Percentiles rank a stretch among this genome's conserved stretches.
Evolutionary conservation across 75 land plant species (phyloP).

Genomic region (Selaginella tamariscina): DNA sequence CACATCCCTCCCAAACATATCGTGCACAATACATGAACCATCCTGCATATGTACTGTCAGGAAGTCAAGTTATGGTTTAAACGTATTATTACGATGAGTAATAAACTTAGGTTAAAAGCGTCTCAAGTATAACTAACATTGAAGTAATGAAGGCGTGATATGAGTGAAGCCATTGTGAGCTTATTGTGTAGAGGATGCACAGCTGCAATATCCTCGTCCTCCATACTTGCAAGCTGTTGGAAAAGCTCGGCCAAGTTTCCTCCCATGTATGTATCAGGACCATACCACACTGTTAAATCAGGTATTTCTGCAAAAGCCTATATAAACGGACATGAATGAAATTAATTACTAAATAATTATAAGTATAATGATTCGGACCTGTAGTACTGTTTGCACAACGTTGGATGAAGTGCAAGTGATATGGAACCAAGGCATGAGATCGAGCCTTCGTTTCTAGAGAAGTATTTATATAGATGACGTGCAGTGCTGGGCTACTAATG

Average conservation of each 20-base stretch:
- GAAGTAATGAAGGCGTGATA: conserved; percentile 72
- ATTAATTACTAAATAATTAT: background rate
- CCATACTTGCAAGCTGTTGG: conserved; percentile 57
- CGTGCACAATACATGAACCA: conserved; percentile 88
- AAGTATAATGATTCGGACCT: conserved; percentile 32
- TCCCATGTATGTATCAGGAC: conserved; percentile 98
- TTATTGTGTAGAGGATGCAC: conserved; percentile 71
- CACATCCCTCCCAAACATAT: conserved; percentile 86
- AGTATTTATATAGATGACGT: conserved; percentile 91
- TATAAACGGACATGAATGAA: background rate
- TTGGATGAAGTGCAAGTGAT: conserved; percentile 97
- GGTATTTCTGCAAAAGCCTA: conserved; percentile 96
- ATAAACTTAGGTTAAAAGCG: background rate
- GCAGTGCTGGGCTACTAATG: conserved; percentile 48
- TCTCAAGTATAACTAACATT: conserved; percentile 31
- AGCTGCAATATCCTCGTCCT: conserved; percentile 72
- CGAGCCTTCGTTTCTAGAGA: conserved; percentile 88
- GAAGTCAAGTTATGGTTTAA: background rate
- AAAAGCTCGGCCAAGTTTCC: conserved; percentile 82
- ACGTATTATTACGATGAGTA: background rate
- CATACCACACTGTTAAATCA: conserved; percentile 66
- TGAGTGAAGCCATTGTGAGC: conserved; percentile 50
- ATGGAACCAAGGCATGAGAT: conserved; percentile 82
- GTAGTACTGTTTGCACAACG: conserved; percentile 89
- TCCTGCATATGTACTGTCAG: conserved; percentile 34